Percentiles rank a stretch among this genome's conserved stretches.
Conservation (phyloP, 352 stramenopile genomes). For the Aphanomyces cochlioides region DNA sequence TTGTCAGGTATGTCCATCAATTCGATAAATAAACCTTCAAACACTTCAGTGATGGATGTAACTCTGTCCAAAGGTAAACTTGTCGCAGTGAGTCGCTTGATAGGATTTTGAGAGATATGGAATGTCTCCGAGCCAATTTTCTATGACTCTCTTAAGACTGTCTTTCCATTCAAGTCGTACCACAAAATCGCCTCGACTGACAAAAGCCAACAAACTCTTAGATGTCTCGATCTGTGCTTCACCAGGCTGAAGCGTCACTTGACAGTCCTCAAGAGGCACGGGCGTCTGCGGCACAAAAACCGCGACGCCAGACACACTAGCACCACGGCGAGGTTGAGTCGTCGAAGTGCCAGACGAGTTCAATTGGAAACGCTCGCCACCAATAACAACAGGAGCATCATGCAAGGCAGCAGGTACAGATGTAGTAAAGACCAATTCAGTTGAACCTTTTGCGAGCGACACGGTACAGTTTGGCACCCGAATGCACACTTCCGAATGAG, state of each 20-base stretch:
- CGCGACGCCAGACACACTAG: neutral
- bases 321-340: neutral
- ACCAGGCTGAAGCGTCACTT: constrained; percentile 17
- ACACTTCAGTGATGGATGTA: constrained; percentile 13
- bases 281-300: constrained; percentile 24
- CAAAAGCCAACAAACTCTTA: neutral
- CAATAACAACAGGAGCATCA: constrained; percentile 12
- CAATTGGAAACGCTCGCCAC: constrained; percentile 20
- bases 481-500: constrained; percentile 18
- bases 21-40: constrained; percentile 6
- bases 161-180: neutral
- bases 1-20: neutral
- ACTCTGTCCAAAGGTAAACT: constrained; percentile 21
- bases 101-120: constrained; percentile 19
- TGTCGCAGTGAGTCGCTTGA: constrained; percentile 27
- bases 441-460: neutral
- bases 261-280: neutral
- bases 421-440: neutral
- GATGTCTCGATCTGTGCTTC: constrained; percentile 19
- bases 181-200: constrained; percentile 28
- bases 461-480: constrained; percentile 25
- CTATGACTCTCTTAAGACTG: neutral
- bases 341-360: neutral
- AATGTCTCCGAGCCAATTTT: constrained; percentile 17
- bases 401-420: neutral